Evolutionary conservation across 164 flowering plant species (phyloP).

Genomic region (Chloranthus sessilifolius): DNA sequence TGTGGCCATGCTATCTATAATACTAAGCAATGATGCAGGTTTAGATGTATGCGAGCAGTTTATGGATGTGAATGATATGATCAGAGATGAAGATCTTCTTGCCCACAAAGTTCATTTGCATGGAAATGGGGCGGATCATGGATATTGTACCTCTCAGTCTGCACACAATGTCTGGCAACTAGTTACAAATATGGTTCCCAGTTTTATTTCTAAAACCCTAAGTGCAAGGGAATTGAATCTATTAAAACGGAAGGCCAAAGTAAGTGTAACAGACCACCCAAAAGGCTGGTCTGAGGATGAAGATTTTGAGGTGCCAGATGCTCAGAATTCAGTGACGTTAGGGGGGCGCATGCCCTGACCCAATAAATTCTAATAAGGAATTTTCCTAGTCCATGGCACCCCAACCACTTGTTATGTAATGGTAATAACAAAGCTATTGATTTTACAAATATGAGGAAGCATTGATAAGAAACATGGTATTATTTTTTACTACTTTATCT

Average conservation of each 20-base stretch:
- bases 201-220: slow-evolving; percentile 56
- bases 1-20: background rate
- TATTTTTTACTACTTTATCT: too few relatives aligned
- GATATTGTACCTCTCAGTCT: slow-evolving; percentile 39
- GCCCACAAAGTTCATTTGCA: slow-evolving; percentile 39
- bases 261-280: slow-evolving; percentile 65
- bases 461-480: too few relatives aligned
- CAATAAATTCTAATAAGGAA: slow-evolving; percentile 36
- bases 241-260: slow-evolving; percentile 88
- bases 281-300: slow-evolving; percentile 78
- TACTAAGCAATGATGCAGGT: slow-evolving; percentile 39
- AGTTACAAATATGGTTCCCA: slow-evolving; percentile 72
- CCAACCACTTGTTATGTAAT: too few relatives aligned
- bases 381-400: too few relatives aligned
- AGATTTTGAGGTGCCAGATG: slow-evolving; percentile 37
- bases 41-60: slow-evolving; percentile 93
- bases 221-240: slow-evolving; percentile 93
- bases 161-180: slow-evolving; percentile 47
- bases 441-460: too few relatives aligned
- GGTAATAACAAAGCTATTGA: too few relatives aligned
- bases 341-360: slow-evolving; percentile 39
- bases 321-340: slow-evolving; percentile 39
- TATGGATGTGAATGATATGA: slow-evolving; percentile 97
- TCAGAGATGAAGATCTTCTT: slow-evolving; percentile 90
- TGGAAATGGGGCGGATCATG: slow-evolving; percentile 46